These are phyloP conservation scores for Metschnikowia cerradonensis DNA, from an alignment of 805 yeast species.

Conservation along the genomic window DNA sequence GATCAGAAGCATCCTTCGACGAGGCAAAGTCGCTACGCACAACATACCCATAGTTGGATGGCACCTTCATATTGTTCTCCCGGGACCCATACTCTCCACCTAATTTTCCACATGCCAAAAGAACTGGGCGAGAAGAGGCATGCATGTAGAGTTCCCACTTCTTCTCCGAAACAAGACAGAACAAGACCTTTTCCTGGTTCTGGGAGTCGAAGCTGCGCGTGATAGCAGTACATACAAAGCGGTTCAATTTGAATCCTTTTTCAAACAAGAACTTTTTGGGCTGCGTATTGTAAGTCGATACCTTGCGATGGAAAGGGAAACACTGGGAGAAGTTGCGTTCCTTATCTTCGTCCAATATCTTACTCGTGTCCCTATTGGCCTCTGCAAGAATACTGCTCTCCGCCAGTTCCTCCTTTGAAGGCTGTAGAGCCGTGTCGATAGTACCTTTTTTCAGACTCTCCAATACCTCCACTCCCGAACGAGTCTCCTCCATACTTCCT, in stretches of 20 bases:
- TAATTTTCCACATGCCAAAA: conserved; percentile 64
- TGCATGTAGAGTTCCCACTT: conserved; percentile 73
- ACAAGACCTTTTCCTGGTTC: conserved; percentile 58
- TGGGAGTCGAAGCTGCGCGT: conserved; percentile 27
- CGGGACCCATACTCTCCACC: conserved; percentile 63
- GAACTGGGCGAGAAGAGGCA: conserved; percentile 40
- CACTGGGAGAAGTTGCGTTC: conserved; percentile 72
- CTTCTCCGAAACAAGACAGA: conserved; percentile 62
- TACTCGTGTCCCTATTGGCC: background rate
- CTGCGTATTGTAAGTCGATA: conserved; percentile 46
- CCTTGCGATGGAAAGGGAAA: conserved; percentile 75
- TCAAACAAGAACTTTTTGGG: conserved; percentile 38
- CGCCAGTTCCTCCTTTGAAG: background rate
- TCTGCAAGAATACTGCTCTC: background rate
- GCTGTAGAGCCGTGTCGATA: too few species aligned
- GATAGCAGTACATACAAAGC: conserved; percentile 31
- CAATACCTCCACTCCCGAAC: background rate
- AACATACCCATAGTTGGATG: conserved; percentile 22
- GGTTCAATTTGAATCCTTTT: conserved; percentile 21
- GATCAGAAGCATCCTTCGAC: conserved; percentile 5
- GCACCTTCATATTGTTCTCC: conserved; percentile 23
- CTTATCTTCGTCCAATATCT: conserved; percentile 33
- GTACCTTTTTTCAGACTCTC: background rate
- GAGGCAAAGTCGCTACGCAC: conserved; percentile 26
- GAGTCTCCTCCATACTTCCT: conserved; percentile 1